Base-by-base conservation (phyloP, 345 rosid species). In the Rhodamnia rubescens region DNA sequence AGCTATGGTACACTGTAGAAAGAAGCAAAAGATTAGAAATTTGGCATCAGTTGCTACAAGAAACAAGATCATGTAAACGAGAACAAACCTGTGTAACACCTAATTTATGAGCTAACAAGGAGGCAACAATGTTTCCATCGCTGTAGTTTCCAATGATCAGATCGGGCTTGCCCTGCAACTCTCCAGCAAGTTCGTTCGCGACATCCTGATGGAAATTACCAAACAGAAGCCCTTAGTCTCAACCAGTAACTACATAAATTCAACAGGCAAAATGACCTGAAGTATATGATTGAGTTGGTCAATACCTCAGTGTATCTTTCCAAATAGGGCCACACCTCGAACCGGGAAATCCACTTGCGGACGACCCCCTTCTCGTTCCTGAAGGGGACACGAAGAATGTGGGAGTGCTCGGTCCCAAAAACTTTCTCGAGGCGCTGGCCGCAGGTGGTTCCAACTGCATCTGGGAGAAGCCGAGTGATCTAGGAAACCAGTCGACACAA, bases 311-410 rank as follows among this genome's bases (percentile, higher is more conserved):
- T 91, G 91, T 88, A 96, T 80, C 93, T 94, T 90, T 94, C 98
- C 84, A 96, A 91, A 85, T 96, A 96, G 29, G 99, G 99, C 99
- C 99, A 96, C 81, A 96, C 99, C 92, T 96, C 98, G 29, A 96
- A 96, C 86, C 99, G 86, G 3, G 99, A 96, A 91, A 96, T 96
- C 99, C 99, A 96, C 84, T 87, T 87, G 44, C 98, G 94, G 59
- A 96, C 95, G 9, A 93, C 89, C 49, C 99, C 99, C 89, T 94
- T 89, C 88, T 94, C 97, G 9, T 92, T 87, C 90, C 94, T 92
- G 86, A 96, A 96, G 55, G 99, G 99, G 53, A 96, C 92, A 12
- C 99, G 95, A 8, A 96, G 97, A 83, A 96, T 96, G 86, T 95
- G 97, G 15, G 96, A 93, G 85, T 95, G 84, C 88, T 96, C 90